phyloP scores from a whole-genome alignment of 2,329 filamentous ascomycete genomes.

The Trichoderma gracile region DNA sequence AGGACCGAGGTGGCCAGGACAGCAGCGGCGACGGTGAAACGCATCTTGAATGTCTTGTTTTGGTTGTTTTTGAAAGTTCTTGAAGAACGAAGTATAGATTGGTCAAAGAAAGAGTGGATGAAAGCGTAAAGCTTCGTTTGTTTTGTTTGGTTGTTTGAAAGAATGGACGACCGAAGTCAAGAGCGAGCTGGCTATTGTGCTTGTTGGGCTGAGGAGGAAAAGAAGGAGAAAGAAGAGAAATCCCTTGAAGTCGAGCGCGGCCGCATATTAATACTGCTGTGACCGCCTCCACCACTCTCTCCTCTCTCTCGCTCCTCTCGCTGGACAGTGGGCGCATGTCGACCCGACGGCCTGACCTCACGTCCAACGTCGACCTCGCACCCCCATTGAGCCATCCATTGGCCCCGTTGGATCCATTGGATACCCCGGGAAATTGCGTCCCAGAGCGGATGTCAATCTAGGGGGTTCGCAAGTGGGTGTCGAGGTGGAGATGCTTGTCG shows the following conservation, averaged over 20 bases:
- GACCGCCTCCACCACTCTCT: too few species aligned
- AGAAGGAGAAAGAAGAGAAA: slow-evolving; percentile 31
- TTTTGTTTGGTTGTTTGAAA: slow-evolving; percentile 40
- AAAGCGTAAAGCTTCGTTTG: slow-evolving; percentile 38
- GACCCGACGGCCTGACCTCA: slow-evolving; percentile 22
- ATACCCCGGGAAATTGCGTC: slow-evolving; percentile 30
- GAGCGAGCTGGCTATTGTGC: slow-evolving; percentile 43
- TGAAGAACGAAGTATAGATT: slow-evolving; percentile 35
- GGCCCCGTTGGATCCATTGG: slow-evolving; percentile 2
- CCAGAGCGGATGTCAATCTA: slow-evolving; percentile 28
- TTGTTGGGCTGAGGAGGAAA: slow-evolving; percentile 47
- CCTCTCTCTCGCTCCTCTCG: too few species aligned
- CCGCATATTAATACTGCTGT: slow-evolving; percentile 49
- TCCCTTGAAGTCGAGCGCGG: slow-evolving; percentile 37
- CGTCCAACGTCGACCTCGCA: background rate
- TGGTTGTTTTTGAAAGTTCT: slow-evolving; percentile 35
- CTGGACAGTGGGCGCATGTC: background rate
- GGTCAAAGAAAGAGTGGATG: slow-evolving; percentile 38
- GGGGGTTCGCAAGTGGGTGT: slow-evolving; percentile 24
- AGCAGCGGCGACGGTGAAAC: slow-evolving; percentile 55
- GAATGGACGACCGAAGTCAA: slow-evolving; percentile 62
- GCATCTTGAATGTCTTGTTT: slow-evolving; percentile 56
- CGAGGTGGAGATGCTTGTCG: slow-evolving; percentile 23
- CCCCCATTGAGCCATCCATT: too few species aligned
- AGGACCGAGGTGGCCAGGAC: slow-evolving; percentile 44